These are phyloP conservation scores for Phytophthora boehmeriae DNA, from an alignment of 352 stramenopile species.

Conservation along the genomic window DNA sequence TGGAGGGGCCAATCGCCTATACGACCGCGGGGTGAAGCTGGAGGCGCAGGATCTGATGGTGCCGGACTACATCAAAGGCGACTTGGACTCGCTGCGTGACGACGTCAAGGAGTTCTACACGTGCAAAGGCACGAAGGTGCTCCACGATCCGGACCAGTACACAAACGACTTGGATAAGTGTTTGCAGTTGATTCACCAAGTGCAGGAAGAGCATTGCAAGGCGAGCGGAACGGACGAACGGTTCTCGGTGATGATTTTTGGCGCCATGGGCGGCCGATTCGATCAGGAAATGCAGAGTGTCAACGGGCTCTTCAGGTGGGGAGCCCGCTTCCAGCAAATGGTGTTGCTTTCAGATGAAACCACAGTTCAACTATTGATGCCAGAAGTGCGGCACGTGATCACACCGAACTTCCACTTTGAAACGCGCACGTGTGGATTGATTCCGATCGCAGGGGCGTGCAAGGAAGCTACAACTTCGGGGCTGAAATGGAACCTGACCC, in stretches of 20 bases:
- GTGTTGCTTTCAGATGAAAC: constrained; percentile 92
- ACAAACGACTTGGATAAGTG: constrained; percentile 96
- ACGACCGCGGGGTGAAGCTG: constrained; percentile 64
- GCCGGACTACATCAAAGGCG: constrained; percentile 94
- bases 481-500: constrained; percentile 88
- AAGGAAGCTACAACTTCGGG: constrained; percentile 84
- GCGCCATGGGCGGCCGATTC: constrained; percentile 95
- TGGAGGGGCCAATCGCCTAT: constrained; percentile 95
- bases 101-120: constrained; percentile 91
- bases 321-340: constrained; percentile 77
- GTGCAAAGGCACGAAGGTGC: constrained; percentile 57
- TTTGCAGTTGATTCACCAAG: constrained; percentile 57
- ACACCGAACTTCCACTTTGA: constrained; percentile 90
- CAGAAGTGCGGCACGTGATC: constrained; percentile 65
- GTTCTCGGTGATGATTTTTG: constrained; percentile 91
- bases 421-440: constrained; percentile 93
- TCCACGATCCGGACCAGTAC: constrained; percentile 89
- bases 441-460: constrained; percentile 90
- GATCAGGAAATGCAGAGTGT: constrained; percentile 98
- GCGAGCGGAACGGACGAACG: constrained; percentile 20
- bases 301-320: constrained; percentile 92
- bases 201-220: constrained; percentile 42
- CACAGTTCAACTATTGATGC: constrained; percentile 81
- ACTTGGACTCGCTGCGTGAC: constrained; percentile 93
- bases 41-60: constrained; percentile 48